These are phyloP conservation scores for Chrysanthemum seticuspe DNA, from an alignment of 129 eudicot genomes.

Conservation along the genomic window DNA sequence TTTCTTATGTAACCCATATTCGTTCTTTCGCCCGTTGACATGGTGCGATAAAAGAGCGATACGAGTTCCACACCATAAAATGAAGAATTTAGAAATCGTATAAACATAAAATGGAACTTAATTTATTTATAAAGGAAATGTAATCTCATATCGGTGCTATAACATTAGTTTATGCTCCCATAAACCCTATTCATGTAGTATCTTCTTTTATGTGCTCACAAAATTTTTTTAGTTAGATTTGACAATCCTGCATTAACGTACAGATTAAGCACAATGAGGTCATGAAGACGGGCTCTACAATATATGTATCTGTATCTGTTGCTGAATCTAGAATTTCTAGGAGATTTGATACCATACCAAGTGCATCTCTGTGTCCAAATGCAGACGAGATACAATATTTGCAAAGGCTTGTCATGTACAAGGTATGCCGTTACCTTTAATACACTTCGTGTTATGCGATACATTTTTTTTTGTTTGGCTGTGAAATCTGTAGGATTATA, in stretches of 20 bases:
- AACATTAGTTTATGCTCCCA: neutral
- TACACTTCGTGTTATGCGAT: conserved; percentile 8
- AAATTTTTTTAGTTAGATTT: conserved; percentile 20
- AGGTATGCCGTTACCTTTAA: conserved; percentile 41
- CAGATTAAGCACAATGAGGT: conserved; percentile 83
- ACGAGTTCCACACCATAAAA: too few species aligned
- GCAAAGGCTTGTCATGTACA: conserved; percentile 87
- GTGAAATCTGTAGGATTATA: neutral
- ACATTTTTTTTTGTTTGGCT: neutral
- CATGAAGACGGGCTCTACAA: conserved; percentile 64
- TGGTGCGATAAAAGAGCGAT: too few species aligned
- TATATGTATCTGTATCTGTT: conserved; percentile 69
- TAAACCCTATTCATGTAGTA: neutral
- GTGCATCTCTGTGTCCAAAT: conserved; percentile 77
- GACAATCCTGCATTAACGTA: conserved; percentile 24
- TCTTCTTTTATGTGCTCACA: too few species aligned
- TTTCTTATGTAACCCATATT: neutral
- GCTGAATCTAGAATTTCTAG: conserved; percentile 77
- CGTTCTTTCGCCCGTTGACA: too few species aligned
- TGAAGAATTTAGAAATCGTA: too few species aligned
- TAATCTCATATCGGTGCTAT: neutral
- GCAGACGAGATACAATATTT: conserved; percentile 84
- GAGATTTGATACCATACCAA: conserved; percentile 84
- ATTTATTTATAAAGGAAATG: too few species aligned
- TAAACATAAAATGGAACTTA: too few species aligned